Base-by-base conservation (phyloP, 805 yeast species). In the Suhomyces sp. region DNA sequence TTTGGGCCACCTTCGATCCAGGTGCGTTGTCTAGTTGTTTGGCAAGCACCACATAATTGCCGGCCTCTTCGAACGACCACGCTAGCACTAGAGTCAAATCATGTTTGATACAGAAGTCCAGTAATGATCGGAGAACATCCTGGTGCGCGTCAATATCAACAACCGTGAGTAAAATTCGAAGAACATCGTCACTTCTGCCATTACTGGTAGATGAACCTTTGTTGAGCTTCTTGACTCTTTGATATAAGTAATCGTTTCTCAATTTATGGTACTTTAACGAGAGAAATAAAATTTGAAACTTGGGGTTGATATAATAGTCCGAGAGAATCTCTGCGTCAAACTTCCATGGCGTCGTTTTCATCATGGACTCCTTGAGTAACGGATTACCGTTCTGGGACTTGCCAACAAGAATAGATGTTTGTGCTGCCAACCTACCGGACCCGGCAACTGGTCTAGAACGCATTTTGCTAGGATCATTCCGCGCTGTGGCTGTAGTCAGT, bases 351-450 rank as follows among this genome's bases (percentile, higher is more conserved):
- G 69, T 72, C 31, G 68, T 70, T 29, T 74, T 75, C 53, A 84
- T 56, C 36, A 53, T 41, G 3, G 71, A 58, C 20, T 69, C 64
- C 29, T 72, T 71, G 6, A 85, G 58, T 25, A 84, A 54, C 5
- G 91, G 91, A 50, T 85, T 85, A 1, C 86, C 90, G 31, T 73
- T 77, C 53, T 85, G 93, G 0, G 82, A 70, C 25, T 76, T 74
- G 36, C 31, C 33, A n/a, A 44, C 42, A 9, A 44, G 40, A 13
- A 44, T 38, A 11, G 41, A 46, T 3, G 48, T n/a, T n/a, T n/a
- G n/a, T n/a, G n/a, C n/a, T n/a, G n/a, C n/a, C n/a, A n/a, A n/a
- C n/a, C n/a, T n/a, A n/a, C n/a, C n/a, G n/a, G n/a, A n/a, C 18
- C 25, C 23, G 18, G 28, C 19, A 8, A 19, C 11, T 10, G 35